Evolutionary conservation across 108 stramenopile species (phyloP).

Genomic region (Bacterosira constricta): DNA sequence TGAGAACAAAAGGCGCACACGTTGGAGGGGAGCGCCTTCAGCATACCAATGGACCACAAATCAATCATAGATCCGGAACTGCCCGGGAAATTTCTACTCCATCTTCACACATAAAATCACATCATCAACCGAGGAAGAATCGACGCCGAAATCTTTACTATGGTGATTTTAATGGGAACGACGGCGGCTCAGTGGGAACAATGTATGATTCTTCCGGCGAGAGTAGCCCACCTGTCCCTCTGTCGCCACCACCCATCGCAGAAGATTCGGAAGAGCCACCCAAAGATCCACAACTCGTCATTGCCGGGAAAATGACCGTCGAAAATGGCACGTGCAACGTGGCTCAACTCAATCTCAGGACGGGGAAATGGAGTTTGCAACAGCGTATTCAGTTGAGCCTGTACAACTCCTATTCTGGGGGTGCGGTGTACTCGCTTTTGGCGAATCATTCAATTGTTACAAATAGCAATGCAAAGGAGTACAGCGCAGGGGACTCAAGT

Average conservation of each 20-base stretch:
- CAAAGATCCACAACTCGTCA: conserved; percentile 70
- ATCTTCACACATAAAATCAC: background rate
- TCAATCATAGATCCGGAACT: background rate
- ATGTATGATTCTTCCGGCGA: conserved; percentile 16
- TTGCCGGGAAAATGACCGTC: conserved; percentile 87
- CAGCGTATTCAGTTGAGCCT: conserved; percentile 82
- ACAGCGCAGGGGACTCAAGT: conserved; percentile 22
- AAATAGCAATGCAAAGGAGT: conserved; percentile 45
- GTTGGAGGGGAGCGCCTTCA: too few relatives aligned
- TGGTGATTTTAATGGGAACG: background rate
- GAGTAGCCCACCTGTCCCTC: conserved; percentile 3
- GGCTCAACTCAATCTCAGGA: conserved; percentile 74
- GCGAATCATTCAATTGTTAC: conserved; percentile 74
- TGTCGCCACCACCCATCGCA: background rate
- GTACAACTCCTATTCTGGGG: conserved; percentile 89
- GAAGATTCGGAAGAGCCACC: conserved; percentile 14
- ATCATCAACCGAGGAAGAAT: background rate
- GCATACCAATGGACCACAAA: background rate
- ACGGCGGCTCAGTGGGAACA: background rate
- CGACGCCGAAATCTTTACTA: background rate
- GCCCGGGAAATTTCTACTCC: too few relatives aligned
- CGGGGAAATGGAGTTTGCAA: conserved; percentile 71
- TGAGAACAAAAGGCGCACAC: too few relatives aligned
- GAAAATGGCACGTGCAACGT: conserved; percentile 84
- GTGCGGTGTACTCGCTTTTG: conserved; percentile 82